These are phyloP conservation scores for Podaxis sp. DNA, from an alignment of 768 basidiomycete species.

Conservation along the genomic window DNA sequence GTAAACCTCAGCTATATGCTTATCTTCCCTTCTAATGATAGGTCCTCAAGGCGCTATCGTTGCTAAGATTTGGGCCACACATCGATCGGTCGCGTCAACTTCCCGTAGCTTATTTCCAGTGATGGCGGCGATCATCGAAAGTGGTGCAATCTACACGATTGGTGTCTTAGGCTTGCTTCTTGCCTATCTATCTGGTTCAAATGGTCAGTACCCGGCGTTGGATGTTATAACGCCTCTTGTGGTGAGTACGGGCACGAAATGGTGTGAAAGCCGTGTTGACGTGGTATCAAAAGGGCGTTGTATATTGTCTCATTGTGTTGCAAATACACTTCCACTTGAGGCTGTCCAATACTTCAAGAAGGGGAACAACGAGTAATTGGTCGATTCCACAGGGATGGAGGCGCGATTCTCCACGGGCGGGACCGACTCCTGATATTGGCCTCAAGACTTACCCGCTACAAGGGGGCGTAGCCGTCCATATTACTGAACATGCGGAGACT, in stretches of 20 bases:
- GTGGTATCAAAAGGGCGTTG: neutral
- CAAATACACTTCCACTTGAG: conserved; percentile 11
- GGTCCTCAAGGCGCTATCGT: conserved; percentile 1
- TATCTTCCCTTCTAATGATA: neutral
- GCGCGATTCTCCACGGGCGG: neutral
- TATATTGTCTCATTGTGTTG: conserved; percentile 11
- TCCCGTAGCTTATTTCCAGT: neutral
- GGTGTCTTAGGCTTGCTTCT: neutral
- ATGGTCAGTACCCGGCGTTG: conserved; percentile 10
- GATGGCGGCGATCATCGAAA: conserved; percentile 6
- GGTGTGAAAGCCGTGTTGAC: neutral
- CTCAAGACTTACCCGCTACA: neutral
- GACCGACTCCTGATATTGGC: neutral
- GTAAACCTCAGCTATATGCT: neutral
- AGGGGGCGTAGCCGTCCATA: neutral
- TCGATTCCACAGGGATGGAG: neutral
- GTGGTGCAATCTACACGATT: conserved; percentile 8
- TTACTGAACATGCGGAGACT: conserved; percentile 7
- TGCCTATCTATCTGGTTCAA: neutral
- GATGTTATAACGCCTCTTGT: conserved; percentile 9
- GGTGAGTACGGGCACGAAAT: neutral
- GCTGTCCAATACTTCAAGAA: neutral
- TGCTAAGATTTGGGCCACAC: neutral
- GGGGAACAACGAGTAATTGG: neutral
- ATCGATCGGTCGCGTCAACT: neutral